Base-by-base conservation (phyloP, 2,329 filamentous ascomycete genomes). In the Simplicillium sp. region DNA sequence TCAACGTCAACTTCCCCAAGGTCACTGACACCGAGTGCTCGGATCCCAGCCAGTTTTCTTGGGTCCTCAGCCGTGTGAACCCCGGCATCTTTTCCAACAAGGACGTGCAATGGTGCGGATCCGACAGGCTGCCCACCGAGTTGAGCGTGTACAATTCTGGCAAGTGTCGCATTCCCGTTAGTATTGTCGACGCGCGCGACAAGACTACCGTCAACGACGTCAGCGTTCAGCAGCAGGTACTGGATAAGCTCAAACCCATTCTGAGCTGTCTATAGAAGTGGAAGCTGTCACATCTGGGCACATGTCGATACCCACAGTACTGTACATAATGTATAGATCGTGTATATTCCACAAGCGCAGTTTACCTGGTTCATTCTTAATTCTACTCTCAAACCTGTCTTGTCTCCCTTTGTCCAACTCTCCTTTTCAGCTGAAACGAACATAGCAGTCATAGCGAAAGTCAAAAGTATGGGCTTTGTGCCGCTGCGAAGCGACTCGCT, bases 1-100 rank as follows among this genome's bases (percentile, higher is more conserved):
- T 86, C 28, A 86, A 85, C 48, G 79, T 86, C 50, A 86, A 86
- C 60, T 83, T 82, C 51, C 76, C 77, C 5, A 57, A 66, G 43
- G 70, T 75, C 1, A 59, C 54, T 2, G 57, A 61, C 6, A 65
- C 55, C 0, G 55, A 57, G 39, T 85, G 82, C 60, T 66, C 61
- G 11, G 60, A 63, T 16, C 56, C 69, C 0, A 60, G 61, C 25
- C 61, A 79, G 40, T 82, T 83, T 66, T 68, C 70, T 49, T 87
- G 75, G 57, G 73, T 85, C 4, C 60, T 85, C 28, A 78, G 67
- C 36, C 68, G 81, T 14, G 76, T 86, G 52, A 73, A 78, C 54
- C 58, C 65, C 29, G 65, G 77, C 3, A 56, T 77, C 40, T 60
- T 78, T 43, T 68, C 69, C 20, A 55, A 61, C 1, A 62, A 60